Base-by-base conservation (phyloP, 1,284 basidiomycete species). In the Moniliophthora roreri region DNA sequence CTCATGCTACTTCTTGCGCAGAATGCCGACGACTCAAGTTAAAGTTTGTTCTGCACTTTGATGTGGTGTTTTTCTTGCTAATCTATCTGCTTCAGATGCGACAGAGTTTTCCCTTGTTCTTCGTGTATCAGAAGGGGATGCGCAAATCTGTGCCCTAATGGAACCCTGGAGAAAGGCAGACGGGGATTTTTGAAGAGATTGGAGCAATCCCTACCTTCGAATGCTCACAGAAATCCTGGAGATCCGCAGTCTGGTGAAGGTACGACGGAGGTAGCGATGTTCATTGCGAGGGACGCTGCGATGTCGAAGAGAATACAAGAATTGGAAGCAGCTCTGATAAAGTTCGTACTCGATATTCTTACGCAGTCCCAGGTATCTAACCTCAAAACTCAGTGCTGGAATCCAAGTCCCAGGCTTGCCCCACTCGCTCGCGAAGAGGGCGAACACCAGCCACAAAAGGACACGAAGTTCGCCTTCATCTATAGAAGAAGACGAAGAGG, bases 221-320 rank as follows among this genome's bases (percentile, higher is more conserved):
- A 52, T 2, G 35, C 34, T 13, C 28, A 52, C 21, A 52, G 45
- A 36, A 49, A 15, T 20, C 45, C n/a, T 28, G 40, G 35, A 18
- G 42, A 50, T 37, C 32, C 54, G n/a, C 54, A 58, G 6, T 36
- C 45, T 28, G 56, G 57, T 18, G 53, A 51, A 38, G 26, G 42
- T 11, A 55, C 55, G 24, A 56, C 58, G 5, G 63, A 64, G 39
- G 63, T 64, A 15, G 63, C 63, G 8, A 61, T 64, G 59, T 64
- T 64, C 39, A 55, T 64, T 21, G 60, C 61, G 20, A 54, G 63
- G 23, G 63, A 64, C 35, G 57, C 44, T 11, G 63, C 63, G 10
- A 64, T 64, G 63, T 40, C 55, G 10, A 64, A 62, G 37, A 55
- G 63, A 3, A 64, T 64, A 23, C 60, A 62, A 38, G 63, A 62